A percentile compares a stretch with the other conserved stretches of the same genome.
Conservation (phyloP, 73 alveolate genomes). For the Strombidium stylifer region DNA sequence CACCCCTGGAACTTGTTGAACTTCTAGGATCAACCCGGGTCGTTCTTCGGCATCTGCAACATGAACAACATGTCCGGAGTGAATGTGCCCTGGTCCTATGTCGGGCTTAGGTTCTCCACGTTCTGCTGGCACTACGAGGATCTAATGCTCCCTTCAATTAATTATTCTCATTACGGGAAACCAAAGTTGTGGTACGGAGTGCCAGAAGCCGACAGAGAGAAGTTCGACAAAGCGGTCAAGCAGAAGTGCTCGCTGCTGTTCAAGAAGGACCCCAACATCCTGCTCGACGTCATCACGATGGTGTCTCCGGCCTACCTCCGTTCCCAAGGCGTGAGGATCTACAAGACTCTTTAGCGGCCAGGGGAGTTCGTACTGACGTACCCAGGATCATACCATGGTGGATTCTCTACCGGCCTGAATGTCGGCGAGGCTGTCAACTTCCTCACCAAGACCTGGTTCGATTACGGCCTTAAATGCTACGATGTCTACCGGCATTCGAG, state of each 20-base stretch:
- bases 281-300: conserved; percentile 79
- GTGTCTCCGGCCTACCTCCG: conserved; percentile 56
- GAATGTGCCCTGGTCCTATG: conserved; percentile 74
- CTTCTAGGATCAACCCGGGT: conserved; percentile 39
- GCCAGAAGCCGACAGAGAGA: conserved; percentile 17
- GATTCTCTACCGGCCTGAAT: conserved; percentile 83
- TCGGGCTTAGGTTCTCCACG: conserved; percentile 87
- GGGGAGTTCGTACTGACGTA: conserved; percentile 82
- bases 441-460: conserved; percentile 73
- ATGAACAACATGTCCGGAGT: conserved; percentile 73
- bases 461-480: conserved; percentile 45
- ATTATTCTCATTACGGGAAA: conserved; percentile 77
- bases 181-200: conserved; percentile 88
- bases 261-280: conserved; percentile 72
- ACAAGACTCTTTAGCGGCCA: conserved; percentile 57
- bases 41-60: conserved; percentile 56
- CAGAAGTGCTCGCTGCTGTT: conserved; percentile 40
- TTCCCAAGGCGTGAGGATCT: conserved; percentile 58
- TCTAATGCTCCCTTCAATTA: conserved; percentile 73
- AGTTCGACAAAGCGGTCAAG: conserved; percentile 67
- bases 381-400: conserved; percentile 80
- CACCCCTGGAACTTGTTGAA: conserved; percentile 67
- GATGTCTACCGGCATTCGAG: conserved; percentile 36
- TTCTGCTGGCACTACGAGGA: conserved; percentile 95
- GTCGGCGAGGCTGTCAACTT: conserved; percentile 92